Percentiles rank a stretch among this genome's conserved stretches.
These are phyloP conservation scores for Syncephalis plumigaleata DNA, from an alignment of 371 early-diverging fungal species.

Conservation along the genomic window DNA sequence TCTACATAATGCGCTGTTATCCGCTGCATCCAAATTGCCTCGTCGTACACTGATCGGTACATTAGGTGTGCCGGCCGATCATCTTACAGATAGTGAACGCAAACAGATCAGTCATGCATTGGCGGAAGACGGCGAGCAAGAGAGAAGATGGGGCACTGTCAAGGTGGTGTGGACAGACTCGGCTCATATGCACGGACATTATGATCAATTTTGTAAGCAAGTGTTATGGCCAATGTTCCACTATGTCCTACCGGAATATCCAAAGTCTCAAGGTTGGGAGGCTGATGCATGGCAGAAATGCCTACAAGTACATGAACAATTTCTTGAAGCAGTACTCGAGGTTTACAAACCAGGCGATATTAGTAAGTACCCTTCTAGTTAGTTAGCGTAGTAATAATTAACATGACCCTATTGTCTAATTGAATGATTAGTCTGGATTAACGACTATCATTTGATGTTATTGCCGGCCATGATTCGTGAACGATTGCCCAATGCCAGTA, in stretches of 20 bases:
- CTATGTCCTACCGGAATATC: conserved; percentile 72
- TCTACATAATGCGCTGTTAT: conserved; percentile 69
- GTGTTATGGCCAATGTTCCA: conserved; percentile 94
- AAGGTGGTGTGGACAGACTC: conserved; percentile 79
- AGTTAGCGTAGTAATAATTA: no score
- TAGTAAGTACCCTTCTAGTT: no score
- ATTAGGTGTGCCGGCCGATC: conserved; percentile 52
- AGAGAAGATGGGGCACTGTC: conserved; percentile 29
- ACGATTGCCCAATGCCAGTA: conserved; percentile 51
- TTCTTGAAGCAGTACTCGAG: conserved; percentile 55
- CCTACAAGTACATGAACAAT: conserved; percentile 56
- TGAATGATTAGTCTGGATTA: conserved; percentile 77
- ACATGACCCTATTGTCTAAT: conserved; percentile 11
- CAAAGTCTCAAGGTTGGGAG: conserved; percentile 30
- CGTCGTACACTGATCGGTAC: conserved; percentile 59
- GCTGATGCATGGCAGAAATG: conserved; percentile 67
- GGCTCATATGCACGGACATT: conserved; percentile 62
- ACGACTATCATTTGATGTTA: conserved; percentile 95
- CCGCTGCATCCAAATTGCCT: conserved; percentile 29
- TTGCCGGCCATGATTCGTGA: conserved; percentile 76
- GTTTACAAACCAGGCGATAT: conserved; percentile 66
- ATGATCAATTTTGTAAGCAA: conserved; percentile 89
- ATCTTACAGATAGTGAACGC: conserved; percentile 32
- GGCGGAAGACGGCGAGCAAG: no score
- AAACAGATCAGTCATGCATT: conserved; percentile 37